A percentile compares a stretch with the other conserved stretches of the same genome.
These are phyloP conservation scores for Micractinium sp. DNA, from an alignment of 139 green algal genomes.

Conservation along the genomic window DNA sequence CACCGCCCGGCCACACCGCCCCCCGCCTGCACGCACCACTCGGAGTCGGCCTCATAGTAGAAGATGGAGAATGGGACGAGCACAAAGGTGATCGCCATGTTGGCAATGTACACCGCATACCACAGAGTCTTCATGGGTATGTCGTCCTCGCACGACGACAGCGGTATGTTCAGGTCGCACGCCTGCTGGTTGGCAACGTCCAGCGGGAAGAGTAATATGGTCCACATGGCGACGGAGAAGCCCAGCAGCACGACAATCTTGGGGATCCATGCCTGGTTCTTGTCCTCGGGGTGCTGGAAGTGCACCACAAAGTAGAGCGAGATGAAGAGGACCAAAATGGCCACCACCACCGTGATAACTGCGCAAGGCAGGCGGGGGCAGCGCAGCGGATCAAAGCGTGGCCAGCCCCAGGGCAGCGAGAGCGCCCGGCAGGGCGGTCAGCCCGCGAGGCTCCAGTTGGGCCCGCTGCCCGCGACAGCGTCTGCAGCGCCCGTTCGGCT, in stretches of 20 bases:
- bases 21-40: slow-evolving; percentile 65
- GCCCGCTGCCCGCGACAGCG: not conserved
- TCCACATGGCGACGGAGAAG: slow-evolving; percentile 86
- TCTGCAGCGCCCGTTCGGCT: not conserved
- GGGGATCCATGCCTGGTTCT: slow-evolving; percentile 95
- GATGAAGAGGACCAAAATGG: slow-evolving; percentile 69
- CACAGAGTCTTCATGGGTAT: slow-evolving; percentile 93
- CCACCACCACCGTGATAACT: slow-evolving; percentile 60
- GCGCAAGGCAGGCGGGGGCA: not conserved
- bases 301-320: slow-evolving; percentile 91
- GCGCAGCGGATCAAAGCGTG: not conserved
- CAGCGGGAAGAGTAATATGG: slow-evolving; percentile 93
- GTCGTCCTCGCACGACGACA: slow-evolving; percentile 79
- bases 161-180: slow-evolving; percentile 73
- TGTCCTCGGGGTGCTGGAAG: slow-evolving; percentile 94
- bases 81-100: slow-evolving; percentile 81
- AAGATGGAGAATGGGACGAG: slow-evolving; percentile 96
- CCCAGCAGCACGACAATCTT: slow-evolving; percentile 93
- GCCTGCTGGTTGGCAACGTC: slow-evolving; percentile 91
- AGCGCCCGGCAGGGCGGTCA: not conserved
- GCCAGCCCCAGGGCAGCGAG: no score
- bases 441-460: not conserved
- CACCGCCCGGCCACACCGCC: not conserved
- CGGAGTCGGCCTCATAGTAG: slow-evolving; percentile 95
- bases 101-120: slow-evolving; percentile 86